Evolutionary conservation across 139 green algal species (phyloP), one percentile per base, ranked within the genome.

Genomic region (Diplosphaera chodatii): DNA sequence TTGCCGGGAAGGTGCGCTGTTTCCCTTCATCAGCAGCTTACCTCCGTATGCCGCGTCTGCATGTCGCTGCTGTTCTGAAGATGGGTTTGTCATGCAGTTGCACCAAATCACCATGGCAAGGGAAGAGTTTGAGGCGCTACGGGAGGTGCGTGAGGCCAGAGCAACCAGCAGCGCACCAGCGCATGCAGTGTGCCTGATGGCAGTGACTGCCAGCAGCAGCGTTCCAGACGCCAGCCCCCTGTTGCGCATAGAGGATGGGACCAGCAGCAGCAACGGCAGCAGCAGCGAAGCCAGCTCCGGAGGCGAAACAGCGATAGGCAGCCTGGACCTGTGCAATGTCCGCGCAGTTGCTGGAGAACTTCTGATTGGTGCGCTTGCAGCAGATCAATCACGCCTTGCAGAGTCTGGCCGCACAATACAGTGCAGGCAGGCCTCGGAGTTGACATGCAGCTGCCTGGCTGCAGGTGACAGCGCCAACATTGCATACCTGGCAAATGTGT

Each of bases 401-500:
- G n/a, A n/a, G n/a, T n/a, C n/a, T n/a, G n/a, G n/a, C n/a, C n/a
- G n/a, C n/a, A n/a, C n/a, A n/a, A n/a, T n/a, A n/a, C n/a, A n/a
- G n/a, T n/a, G n/a, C n/a, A n/a, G n/a, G n/a, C n/a, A n/a, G n/a
- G n/a, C n/a, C n/a, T n/a, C n/a, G n/a, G n/a, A n/a, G n/a, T n/a
- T n/a, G n/a, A n/a, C n/a, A n/a, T n/a, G n/a, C n/a, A n/a, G n/a
- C n/a, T n/a, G n/a, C n/a, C n/a, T n/a, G n/a, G n/a, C n/a, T n/a
- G n/a, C n/a, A n/a, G n/a, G n/a, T n/a, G 33, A 72, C 64, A 77
- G 69, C 37, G 67, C 22, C 18, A 77, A 78, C 33, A 72, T 80
- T 4, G 80, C 80, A 1, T 88, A 88, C 59, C 75, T 88, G 1
- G 83, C 77, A 15, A 88, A 88, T 68, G 77, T 88, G 23, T 86